Evolutionary conservation across 768 basidiomycete species (phyloP).

Genomic region (Boletus speciosus): DNA sequence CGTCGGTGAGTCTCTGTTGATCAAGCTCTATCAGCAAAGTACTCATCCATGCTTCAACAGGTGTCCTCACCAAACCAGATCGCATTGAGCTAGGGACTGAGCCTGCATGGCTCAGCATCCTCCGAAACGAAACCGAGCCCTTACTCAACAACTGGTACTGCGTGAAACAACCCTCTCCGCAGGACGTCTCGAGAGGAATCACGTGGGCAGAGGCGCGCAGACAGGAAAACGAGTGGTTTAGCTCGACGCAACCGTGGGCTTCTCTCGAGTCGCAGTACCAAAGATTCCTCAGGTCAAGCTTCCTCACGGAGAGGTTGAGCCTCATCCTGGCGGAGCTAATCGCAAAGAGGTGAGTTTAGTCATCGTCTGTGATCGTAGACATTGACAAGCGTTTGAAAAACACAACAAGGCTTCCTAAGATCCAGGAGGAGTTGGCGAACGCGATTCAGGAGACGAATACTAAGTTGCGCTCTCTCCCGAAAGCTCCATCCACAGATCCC

Average conservation of each 20-base stretch:
- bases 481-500: conserved; percentile 53
- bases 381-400: not conserved
- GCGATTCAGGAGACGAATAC: conserved; percentile 40
- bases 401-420: conserved; percentile 52
- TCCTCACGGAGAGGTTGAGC: conserved; percentile 57
- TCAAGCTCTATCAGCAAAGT: conserved; percentile 32
- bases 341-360: conserved; percentile 45
- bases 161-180: conserved; percentile 39
- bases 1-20: conserved; percentile 50
- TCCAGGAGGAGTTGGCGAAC: conserved; percentile 54
- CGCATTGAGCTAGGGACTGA: conserved; percentile 38
- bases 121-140: conserved; percentile 47
- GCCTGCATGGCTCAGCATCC: conserved; percentile 50
- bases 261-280: conserved; percentile 48
- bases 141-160: conserved; percentile 34
- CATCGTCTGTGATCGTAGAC: not conserved
- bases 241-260: conserved; percentile 49
- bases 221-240: conserved; percentile 58
- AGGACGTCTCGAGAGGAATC: conserved; percentile 20
- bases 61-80: conserved; percentile 64
- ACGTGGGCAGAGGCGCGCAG: conserved; percentile 59
- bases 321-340: conserved; percentile 61
- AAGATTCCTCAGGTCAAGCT: conserved; percentile 52
- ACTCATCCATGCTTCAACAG: not conserved
- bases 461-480: conserved; percentile 38